These are phyloP conservation scores for Lactifluus piperatus DNA, from an alignment of 768 basidiomycete species.

Conservation along the genomic window DNA sequence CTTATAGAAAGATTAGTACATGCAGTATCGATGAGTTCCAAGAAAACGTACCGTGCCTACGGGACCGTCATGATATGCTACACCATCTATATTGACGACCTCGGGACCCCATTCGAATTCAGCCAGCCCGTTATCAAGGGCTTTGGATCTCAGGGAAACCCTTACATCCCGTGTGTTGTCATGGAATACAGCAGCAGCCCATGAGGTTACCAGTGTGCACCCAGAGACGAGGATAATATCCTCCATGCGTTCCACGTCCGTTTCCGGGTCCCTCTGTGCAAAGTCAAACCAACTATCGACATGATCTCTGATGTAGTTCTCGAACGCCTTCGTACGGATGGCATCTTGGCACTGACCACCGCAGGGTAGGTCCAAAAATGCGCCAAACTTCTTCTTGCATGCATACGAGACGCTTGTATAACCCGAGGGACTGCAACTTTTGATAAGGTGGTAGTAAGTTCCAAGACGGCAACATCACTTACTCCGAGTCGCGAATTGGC, in stretches of 20 bases:
- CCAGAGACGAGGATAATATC: neutral
- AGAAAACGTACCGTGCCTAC: neutral
- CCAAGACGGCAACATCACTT: neutral
- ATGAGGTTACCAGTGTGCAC: neutral
- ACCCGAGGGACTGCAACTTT: neutral
- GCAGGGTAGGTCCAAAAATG: neutral
- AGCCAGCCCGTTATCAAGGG: neutral
- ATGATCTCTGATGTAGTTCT: neutral
- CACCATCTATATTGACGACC: neutral
- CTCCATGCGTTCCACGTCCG: neutral
- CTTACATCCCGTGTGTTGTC: neutral
- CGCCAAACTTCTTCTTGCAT: neutral
- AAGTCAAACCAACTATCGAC: neutral
- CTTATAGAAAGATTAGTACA: neutral
- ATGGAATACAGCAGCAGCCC: neutral
- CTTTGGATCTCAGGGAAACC: neutral
- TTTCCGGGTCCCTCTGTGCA: neutral
- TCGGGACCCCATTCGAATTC: neutral
- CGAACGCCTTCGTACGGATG: neutral
- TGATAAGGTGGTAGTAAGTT: neutral
- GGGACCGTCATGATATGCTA: neutral
- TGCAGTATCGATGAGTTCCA: neutral
- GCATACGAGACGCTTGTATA: neutral
- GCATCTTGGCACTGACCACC: neutral
- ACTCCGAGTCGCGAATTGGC: neutral